These are phyloP conservation scores for Pseudocercospora fijiensis DNA, from an alignment of 2,329 filamentous ascomycete species.

Conservation along the genomic window DNA sequence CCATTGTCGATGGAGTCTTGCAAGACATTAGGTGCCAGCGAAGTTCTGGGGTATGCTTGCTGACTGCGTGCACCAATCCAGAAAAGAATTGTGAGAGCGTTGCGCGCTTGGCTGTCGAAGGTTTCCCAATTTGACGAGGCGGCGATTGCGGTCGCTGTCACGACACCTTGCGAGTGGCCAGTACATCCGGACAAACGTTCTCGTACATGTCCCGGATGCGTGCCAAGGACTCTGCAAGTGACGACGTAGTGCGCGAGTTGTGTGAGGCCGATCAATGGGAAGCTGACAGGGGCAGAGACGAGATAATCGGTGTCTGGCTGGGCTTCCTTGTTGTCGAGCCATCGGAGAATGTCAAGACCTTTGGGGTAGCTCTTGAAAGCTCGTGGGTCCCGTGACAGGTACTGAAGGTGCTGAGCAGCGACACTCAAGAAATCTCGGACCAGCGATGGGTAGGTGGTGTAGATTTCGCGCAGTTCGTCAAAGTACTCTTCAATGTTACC, in stretches of 20 bases:
- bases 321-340: slow-evolving; percentile 84
- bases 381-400: slow-evolving; percentile 74
- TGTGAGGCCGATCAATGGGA: slow-evolving; percentile 92
- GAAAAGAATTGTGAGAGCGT: slow-evolving; percentile 89
- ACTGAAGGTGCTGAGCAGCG: slow-evolving; percentile 84
- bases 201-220: slow-evolving; percentile 82
- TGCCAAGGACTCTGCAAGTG: slow-evolving; percentile 85
- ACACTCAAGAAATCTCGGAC: slow-evolving; percentile 79
- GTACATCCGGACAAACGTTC: slow-evolving; percentile 84
- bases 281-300: slow-evolving; percentile 90
- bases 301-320: slow-evolving; percentile 94
- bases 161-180: slow-evolving; percentile 93
- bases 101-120: slow-evolving; percentile 74
- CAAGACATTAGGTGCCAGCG: slow-evolving; percentile 82
- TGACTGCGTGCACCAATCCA: slow-evolving; percentile 98
- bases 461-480: slow-evolving; percentile 89
- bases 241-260: slow-evolving; percentile 95
- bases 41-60: slow-evolving; percentile 94
- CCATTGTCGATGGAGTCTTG: slow-evolving; percentile 92
- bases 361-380: slow-evolving; percentile 96
- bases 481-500: slow-evolving; percentile 99
- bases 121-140: slow-evolving; percentile 91
- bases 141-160: slow-evolving; percentile 87
- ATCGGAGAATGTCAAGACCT: slow-evolving; percentile 90
- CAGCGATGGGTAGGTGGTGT: slow-evolving; percentile 86